phyloP scores from a whole-genome alignment of 306 rosid species.

The Glycine soja region DNA sequence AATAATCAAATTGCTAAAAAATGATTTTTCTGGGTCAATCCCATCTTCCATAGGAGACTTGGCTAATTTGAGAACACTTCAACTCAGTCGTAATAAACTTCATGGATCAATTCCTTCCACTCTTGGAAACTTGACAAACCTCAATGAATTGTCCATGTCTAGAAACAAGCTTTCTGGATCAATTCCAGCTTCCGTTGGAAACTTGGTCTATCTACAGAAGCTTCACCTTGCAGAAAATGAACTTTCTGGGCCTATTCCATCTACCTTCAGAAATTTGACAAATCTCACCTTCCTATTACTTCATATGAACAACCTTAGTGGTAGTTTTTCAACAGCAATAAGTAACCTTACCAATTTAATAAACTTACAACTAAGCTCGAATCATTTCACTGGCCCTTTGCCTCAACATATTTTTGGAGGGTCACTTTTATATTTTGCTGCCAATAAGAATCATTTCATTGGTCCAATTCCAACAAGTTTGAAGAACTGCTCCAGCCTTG shows the following conservation, averaged over 20 bases:
- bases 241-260: slow-evolving; percentile 46
- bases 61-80: slow-evolving; percentile 31
- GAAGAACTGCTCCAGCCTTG: slow-evolving; percentile 43
- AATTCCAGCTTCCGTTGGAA: slow-evolving; percentile 49
- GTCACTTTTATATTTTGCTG: slow-evolving; percentile 7
- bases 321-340: slow-evolving; percentile 13
- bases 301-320: slow-evolving; percentile 10
- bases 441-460: slow-evolving; percentile 27
- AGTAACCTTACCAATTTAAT: slow-evolving; percentile 29
- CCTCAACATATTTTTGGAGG: slow-evolving; percentile 47
- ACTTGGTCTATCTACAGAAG: slow-evolving; percentile 36
- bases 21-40: slow-evolving; percentile 36
- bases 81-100: slow-evolving; percentile 3
- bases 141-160: background rate
- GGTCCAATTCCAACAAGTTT: slow-evolving; percentile 48
- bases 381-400: slow-evolving; percentile 44
- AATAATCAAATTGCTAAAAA: background rate
- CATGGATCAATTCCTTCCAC: slow-evolving; percentile 46
- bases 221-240: slow-evolving; percentile 14
- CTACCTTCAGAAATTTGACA: slow-evolving; percentile 41
- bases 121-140: slow-evolving; percentile 53
- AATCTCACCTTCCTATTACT: slow-evolving; percentile 35
- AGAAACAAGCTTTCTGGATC: slow-evolving; percentile 35
- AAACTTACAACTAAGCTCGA: slow-evolving; percentile 26
- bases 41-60: slow-evolving; percentile 47